phyloP scores from a whole-genome alignment of 306 rosid species.

The Arachis stenosperma region DNA sequence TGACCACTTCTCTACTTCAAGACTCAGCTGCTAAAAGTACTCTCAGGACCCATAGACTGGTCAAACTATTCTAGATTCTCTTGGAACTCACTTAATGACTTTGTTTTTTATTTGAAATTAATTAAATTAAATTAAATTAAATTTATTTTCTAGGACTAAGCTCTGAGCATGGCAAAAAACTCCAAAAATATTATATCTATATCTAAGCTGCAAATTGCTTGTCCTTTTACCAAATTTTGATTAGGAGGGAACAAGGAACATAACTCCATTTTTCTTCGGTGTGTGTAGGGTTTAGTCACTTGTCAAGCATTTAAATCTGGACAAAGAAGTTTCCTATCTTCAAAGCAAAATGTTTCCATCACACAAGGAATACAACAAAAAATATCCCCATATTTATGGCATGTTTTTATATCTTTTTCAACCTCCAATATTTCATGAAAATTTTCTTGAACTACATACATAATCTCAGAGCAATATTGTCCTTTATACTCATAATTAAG shows the following conservation, averaged over 20 bases:
- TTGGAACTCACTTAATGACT: conserved; percentile 28
- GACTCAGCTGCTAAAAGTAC: conserved; percentile 31
- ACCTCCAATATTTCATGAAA: not conserved
- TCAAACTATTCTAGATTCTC: conserved; percentile 52
- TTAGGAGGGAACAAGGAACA: not conserved
- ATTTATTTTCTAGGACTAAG: not conserved
- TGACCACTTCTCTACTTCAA: conserved; percentile 23
- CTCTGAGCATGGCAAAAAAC: not conserved
- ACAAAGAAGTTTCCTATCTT: conserved; percentile 21
- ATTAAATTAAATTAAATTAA: too few species aligned
- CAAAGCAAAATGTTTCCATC: conserved; percentile 31
- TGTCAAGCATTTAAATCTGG: conserved; percentile 30
- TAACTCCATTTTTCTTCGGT: not conserved
- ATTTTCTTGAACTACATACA: too few species aligned
- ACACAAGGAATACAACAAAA: conserved; percentile 7
- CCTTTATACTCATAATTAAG: not conserved
- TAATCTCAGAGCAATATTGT: not conserved
- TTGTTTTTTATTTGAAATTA: not conserved
- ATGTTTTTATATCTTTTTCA: not conserved
- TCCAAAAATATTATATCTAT: not conserved
- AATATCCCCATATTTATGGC: conserved; percentile 6
- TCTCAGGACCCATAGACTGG: conserved; percentile 38
- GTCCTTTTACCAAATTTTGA: conserved; percentile 21
- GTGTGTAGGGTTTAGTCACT: conserved; percentile 30
- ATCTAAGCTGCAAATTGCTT: not conserved